Conservation (phyloP, 306 rosid species). For the Cicer yamashitae region DNA sequence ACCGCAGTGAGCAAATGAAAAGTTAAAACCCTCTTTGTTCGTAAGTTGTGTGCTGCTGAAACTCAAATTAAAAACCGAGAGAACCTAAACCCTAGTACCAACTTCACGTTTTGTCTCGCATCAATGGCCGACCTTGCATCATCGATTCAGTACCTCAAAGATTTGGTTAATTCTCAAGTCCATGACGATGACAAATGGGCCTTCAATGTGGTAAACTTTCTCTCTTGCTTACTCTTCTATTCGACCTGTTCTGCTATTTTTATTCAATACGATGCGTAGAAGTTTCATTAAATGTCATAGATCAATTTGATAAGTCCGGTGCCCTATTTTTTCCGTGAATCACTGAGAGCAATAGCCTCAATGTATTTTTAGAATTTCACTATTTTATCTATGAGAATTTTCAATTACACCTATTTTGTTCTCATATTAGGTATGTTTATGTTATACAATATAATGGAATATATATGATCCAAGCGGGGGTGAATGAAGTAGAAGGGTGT, state of each 20-base stretch:
- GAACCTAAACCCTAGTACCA: constrained; percentile 56
- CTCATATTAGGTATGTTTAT: background rate
- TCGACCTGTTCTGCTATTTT: background rate
- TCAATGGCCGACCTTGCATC: constrained; percentile 66
- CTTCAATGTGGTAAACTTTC: constrained; percentile 64
- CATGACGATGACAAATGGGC: constrained; percentile 84
- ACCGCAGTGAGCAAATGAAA: constrained; percentile 19
- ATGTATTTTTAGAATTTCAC: constrained; percentile 6
- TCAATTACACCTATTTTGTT: background rate
- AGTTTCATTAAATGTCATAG: constrained; percentile 9
- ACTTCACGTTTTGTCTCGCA: background rate
- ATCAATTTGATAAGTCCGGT: background rate
- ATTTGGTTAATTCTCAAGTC: constrained; percentile 64
- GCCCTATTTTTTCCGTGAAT: constrained; percentile 15
- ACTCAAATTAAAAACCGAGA: constrained; percentile 39
- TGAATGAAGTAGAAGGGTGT: background rate
- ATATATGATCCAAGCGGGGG: background rate
- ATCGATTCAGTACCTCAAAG: constrained; percentile 67
- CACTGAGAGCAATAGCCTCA: background rate
- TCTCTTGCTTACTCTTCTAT: background rate
- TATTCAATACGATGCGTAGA: background rate
- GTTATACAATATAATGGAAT: background rate
- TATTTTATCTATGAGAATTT: background rate
- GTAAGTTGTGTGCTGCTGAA: background rate
- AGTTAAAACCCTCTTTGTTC: background rate